Conservation (phyloP, 2,329 filamentous ascomycete genomes). For the Cordyceps militaris region DNA sequence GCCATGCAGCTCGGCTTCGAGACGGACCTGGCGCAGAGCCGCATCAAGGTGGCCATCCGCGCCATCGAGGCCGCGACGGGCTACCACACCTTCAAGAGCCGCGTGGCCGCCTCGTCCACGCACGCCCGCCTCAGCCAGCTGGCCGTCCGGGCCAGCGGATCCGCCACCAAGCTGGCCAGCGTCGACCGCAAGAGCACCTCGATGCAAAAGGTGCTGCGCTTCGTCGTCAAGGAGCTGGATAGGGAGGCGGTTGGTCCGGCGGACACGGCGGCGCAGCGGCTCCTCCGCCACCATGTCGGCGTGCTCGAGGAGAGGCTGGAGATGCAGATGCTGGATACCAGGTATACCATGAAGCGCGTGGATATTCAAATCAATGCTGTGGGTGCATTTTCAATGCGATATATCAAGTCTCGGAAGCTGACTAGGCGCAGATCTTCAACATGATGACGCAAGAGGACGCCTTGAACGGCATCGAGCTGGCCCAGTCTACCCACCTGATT, state of each 20-base stretch:
- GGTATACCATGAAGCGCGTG: slow-evolving; percentile 30
- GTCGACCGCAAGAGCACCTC: slow-evolving; percentile 30
- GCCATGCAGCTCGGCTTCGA: slow-evolving; percentile 28
- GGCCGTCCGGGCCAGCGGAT: slow-evolving; percentile 29
- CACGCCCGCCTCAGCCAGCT: slow-evolving; percentile 25
- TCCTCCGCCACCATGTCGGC: slow-evolving; percentile 22
- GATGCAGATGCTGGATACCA: slow-evolving; percentile 31
- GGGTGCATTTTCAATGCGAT: slow-evolving; percentile 13
- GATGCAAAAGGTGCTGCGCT: slow-evolving; percentile 26
- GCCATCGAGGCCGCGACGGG: slow-evolving; percentile 31
- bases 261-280: background rate
- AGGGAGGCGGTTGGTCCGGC: background rate
- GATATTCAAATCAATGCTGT: slow-evolving; percentile 34
- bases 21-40: slow-evolving; percentile 25
- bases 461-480: slow-evolving; percentile 26
- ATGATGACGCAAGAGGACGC: slow-evolving; percentile 33
- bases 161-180: slow-evolving; percentile 31
- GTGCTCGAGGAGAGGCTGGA: slow-evolving; percentile 26
- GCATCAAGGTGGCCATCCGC: slow-evolving; percentile 27
- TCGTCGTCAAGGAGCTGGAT: slow-evolving; percentile 19
- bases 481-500: slow-evolving; percentile 24
- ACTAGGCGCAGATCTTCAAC: slow-evolving; percentile 26
- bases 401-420: background rate
- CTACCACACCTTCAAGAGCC: slow-evolving; percentile 27
- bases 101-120: slow-evolving; percentile 22